These are phyloP conservation scores for Coemansia pectinata DNA, from an alignment of 192 early-diverging fungal species.

Conservation along the genomic window DNA sequence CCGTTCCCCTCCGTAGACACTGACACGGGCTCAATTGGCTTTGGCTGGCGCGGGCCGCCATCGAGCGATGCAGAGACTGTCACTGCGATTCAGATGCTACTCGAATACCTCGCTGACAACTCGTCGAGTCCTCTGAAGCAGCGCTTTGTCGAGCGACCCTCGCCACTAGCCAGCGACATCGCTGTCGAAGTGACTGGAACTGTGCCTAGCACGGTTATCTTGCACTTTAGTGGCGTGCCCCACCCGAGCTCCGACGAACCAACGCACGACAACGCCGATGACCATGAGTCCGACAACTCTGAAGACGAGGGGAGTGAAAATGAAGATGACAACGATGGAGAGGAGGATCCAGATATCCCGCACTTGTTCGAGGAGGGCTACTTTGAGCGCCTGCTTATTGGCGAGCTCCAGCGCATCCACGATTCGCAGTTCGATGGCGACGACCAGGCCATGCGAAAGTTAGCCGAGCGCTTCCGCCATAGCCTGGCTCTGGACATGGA, in stretches of 20 bases:
- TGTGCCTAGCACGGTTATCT: conserved; percentile 58
- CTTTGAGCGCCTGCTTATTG: conserved; percentile 58
- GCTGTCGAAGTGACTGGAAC: conserved; percentile 59
- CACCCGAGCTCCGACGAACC: conserved; percentile 25
- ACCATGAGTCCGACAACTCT: conserved; percentile 14
- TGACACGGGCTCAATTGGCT: conserved; percentile 63
- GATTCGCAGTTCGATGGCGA: conserved; percentile 43
- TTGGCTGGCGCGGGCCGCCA: conserved; percentile 75
- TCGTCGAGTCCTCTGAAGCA: conserved; percentile 72
- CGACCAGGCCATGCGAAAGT: conserved; percentile 21
- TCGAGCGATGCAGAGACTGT: conserved; percentile 62
- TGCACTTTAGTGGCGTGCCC: conserved; percentile 69
- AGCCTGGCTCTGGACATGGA: conserved; percentile 31
- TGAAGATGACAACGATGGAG: neutral
- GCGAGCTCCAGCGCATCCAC: conserved; percentile 59
- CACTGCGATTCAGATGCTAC: conserved; percentile 68
- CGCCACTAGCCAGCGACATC: conserved; percentile 65
- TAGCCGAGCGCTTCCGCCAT: conserved; percentile 25
- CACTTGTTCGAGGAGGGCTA: conserved; percentile 65
- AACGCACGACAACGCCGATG: conserved; percentile 27
- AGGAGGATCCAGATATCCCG: conserved; percentile 36
- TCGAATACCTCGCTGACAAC: conserved; percentile 70
- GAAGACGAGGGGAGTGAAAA: conserved; percentile 14
- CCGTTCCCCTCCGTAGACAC: conserved; percentile 65
- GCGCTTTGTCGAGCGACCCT: conserved; percentile 72